Percentiles rank a stretch among this genome's conserved stretches.
Evolutionary conservation across 2,329 filamentous ascomycete species (phyloP).

Genomic region (Scedosporium aurantiacum): DNA sequence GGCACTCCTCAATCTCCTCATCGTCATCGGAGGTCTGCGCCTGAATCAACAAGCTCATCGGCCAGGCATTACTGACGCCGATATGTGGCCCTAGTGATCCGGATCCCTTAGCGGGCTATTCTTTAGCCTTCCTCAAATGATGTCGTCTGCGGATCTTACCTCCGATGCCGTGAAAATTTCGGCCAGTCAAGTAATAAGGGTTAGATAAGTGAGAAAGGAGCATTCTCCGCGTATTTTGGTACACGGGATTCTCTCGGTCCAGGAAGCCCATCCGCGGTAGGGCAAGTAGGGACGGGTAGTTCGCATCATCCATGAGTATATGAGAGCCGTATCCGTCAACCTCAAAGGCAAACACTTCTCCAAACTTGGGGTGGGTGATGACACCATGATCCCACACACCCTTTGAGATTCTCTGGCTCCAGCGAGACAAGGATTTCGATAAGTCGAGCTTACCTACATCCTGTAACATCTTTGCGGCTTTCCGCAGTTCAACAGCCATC

Average conservation of each 20-base stretch:
- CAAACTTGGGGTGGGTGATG: conserved; percentile 62
- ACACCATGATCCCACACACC: conserved; percentile 82
- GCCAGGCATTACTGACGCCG: conserved; percentile 86
- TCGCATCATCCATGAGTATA: conserved; percentile 84
- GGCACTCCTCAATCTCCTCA: conserved; percentile 63
- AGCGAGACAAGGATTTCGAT: conserved; percentile 44
- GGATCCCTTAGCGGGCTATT: neutral
- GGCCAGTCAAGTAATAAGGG: conserved; percentile 75
- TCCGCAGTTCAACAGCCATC: conserved; percentile 81
- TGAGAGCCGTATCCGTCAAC: conserved; percentile 76
- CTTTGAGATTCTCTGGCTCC: conserved; percentile 53
- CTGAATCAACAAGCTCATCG: conserved; percentile 87
- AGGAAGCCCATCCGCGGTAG: conserved; percentile 72
- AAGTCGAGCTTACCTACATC: conserved; percentile 43
- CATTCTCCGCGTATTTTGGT: conserved; percentile 76
- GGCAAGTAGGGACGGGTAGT: conserved; percentile 70
- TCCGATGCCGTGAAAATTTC: conserved; percentile 76
- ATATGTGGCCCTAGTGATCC: conserved; percentile 46
- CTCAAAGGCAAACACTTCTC: conserved; percentile 75
- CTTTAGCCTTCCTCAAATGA: neutral
- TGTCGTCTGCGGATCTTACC: conserved; percentile 38
- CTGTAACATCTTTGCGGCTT: conserved; percentile 59
- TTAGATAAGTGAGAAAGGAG: conserved; percentile 67
- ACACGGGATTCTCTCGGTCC: conserved; percentile 52
- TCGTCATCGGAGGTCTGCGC: conserved; percentile 81